Evolutionary conservation across 805 yeast genomes (phyloP).

Genomic region (Candida ascalaphidarum): DNA sequence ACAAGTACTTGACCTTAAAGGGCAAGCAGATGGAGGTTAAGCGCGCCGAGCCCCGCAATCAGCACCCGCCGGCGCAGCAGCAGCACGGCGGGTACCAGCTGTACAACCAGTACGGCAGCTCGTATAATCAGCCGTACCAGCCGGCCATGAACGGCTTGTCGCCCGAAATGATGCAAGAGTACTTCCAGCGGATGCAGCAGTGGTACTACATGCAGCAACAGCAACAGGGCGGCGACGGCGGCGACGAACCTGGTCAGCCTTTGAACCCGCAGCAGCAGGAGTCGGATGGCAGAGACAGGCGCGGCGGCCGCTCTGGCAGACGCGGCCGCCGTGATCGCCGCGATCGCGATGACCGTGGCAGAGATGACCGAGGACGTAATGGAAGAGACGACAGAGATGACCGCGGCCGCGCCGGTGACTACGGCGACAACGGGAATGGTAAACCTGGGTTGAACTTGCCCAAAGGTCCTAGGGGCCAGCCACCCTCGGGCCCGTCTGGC

Average conservation of each 20-base stretch:
- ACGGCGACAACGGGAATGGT: constrained; percentile 8
- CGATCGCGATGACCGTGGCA: constrained; percentile 10
- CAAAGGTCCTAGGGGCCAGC: constrained; percentile 41
- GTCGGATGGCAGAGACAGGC: constrained; percentile 1
- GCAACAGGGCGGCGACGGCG: constrained; percentile 21
- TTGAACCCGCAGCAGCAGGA: constrained; percentile 36
- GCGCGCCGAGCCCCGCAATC: constrained; percentile 76
- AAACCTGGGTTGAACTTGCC: constrained; percentile 31
- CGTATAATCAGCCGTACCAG: constrained; percentile 2
- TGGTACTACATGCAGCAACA: constrained; percentile 58
- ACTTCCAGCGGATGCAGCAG: constrained; percentile 56
- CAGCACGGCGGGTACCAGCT: constrained; percentile 20
- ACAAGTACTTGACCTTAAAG: constrained; percentile 73
- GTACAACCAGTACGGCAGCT: constrained; percentile 10
- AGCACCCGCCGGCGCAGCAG: constrained; percentile 39
- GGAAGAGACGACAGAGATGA: constrained; percentile 9
- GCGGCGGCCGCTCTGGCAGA: neutral
- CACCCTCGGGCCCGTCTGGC: constrained; percentile 30
- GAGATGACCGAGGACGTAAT: too few relatives aligned
- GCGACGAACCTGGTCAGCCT: constrained; percentile 13
- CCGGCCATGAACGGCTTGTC: constrained; percentile 19
- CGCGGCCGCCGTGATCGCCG: constrained; percentile 2
- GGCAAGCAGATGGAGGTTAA: constrained; percentile 82
- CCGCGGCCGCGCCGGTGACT: constrained; percentile 8
- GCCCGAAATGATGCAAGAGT: constrained; percentile 56